phyloP scores from a whole-genome alignment of 140 eudicot genomes.

The Senecio squalidus region DNA sequence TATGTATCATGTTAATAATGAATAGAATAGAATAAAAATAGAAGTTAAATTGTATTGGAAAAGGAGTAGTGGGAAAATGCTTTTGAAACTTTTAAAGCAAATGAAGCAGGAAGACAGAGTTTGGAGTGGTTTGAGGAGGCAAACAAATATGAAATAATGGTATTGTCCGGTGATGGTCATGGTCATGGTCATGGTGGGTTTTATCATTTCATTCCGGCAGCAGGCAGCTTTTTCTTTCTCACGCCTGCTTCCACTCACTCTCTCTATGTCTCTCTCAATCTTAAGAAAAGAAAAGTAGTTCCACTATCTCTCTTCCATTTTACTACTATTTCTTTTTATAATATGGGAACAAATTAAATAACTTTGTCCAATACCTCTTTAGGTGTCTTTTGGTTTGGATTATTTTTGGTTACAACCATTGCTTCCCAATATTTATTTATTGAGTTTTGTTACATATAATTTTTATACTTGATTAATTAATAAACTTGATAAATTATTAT shows the following conservation, averaged over 20 bases:
- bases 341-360: no score
- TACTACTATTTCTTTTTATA: neutral
- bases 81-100: conserved; percentile 12
- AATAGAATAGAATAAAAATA: no score
- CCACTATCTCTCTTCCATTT: conserved; percentile 6
- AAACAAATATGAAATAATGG: conserved; percentile 12
- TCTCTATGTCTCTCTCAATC: conserved; percentile 20
- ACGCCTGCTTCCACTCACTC: conserved; percentile 26
- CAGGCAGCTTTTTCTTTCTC: conserved; percentile 19
- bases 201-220: conserved; percentile 14
- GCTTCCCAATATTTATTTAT: no score
- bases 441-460: no score
- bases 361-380: no score
- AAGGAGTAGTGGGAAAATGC: neutral
- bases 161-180: conserved; percentile 2
- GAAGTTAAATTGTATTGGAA: no score
- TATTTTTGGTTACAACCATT: no score
- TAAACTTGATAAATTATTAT: no score
- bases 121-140: conserved; percentile 29
- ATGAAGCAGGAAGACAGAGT: no score
- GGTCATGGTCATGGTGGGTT: conserved; percentile 6
- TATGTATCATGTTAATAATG: no score
- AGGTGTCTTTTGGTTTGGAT: no score
- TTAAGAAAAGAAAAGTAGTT: conserved; percentile 4
- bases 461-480: no score